A percentile compares a stretch with the other conserved stretches of the same genome.
Conservation (phyloP, 192 early-diverging fungal species). For the Podila verticillata region DNA sequence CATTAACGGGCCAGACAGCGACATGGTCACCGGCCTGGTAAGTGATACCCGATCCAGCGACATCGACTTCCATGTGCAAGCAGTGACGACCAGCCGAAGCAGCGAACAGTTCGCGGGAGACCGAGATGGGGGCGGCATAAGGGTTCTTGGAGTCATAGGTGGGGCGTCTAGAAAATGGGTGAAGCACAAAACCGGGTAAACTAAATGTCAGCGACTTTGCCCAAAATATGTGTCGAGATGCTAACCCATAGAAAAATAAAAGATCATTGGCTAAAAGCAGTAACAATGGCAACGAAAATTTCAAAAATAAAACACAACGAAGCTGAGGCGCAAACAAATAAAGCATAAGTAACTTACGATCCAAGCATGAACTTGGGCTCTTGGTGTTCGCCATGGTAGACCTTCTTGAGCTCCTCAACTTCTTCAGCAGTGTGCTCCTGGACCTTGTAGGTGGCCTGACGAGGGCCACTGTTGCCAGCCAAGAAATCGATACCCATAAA, state of each 20-base stretch:
- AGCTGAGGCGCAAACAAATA: background rate
- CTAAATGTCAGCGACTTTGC: constrained; percentile 8
- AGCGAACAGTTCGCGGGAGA: constrained; percentile 73
- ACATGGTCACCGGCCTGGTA: constrained; percentile 97
- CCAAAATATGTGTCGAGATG: background rate
- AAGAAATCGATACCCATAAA: constrained; percentile 73
- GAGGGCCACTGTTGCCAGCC: constrained; percentile 43
- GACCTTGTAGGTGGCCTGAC: constrained; percentile 65
- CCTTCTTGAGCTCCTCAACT: constrained; percentile 34
- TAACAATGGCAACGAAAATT: background rate
- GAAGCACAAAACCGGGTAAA: constrained; percentile 8
- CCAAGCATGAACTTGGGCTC: constrained; percentile 51
- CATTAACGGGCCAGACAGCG: constrained; percentile 91
- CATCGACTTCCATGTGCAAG: constrained; percentile 94
- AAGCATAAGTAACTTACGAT: constrained; percentile 50
- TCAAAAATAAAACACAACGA: background rate
- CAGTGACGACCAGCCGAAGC: constrained; percentile 78
- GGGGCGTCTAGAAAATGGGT: constrained; percentile 36
- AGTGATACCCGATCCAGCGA: constrained; percentile 79
- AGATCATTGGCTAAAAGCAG: background rate
- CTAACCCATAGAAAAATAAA: constrained; percentile 7
- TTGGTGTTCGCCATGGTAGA: constrained; percentile 62
- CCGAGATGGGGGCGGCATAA: constrained; percentile 73
- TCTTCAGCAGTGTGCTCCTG: constrained; percentile 51
- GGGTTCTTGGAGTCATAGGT: constrained; percentile 92